These are phyloP conservation scores for Pythium diclinum DNA, from an alignment of 352 stramenopile genomes.

Conservation along the genomic window DNA sequence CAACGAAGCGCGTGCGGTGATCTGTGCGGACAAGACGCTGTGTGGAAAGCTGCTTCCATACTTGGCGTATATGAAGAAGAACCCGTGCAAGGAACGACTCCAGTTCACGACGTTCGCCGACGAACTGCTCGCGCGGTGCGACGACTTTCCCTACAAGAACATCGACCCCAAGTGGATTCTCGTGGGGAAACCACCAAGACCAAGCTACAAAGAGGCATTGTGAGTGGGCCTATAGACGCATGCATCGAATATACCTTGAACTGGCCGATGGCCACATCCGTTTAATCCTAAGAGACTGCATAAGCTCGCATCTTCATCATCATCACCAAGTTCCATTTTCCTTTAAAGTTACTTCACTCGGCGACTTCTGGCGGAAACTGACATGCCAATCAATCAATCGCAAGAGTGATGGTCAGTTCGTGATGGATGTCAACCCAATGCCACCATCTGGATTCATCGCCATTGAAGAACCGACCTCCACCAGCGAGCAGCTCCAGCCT, in stretches of 20 bases:
- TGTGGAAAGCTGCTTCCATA: constrained; percentile 15
- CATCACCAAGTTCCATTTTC: neutral
- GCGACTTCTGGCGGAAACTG: neutral
- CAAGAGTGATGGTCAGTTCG: neutral
- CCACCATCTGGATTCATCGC: neutral
- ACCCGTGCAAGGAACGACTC: constrained; percentile 6
- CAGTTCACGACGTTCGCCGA: constrained; percentile 7
- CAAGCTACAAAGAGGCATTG: neutral
- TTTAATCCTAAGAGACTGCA: too few species aligned
- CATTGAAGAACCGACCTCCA: neutral
- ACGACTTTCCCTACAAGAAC: constrained; percentile 8
- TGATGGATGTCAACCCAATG: constrained; percentile 1
- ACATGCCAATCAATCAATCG: neutral
- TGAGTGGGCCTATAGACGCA: neutral
- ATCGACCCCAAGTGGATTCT: constrained; percentile 25
- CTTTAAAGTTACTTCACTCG: neutral
- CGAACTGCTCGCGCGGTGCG: constrained; percentile 9
- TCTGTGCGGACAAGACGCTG: constrained; percentile 6
- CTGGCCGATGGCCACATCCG: too few species aligned
- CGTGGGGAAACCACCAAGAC: neutral
- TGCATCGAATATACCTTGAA: too few species aligned
- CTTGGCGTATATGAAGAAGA: constrained; percentile 16
- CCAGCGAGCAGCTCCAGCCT: neutral
- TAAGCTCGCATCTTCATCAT: neutral
- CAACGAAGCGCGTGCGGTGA: neutral